phyloP scores from a whole-genome alignment of 257 asterid species.

The Misopates orontium region DNA sequence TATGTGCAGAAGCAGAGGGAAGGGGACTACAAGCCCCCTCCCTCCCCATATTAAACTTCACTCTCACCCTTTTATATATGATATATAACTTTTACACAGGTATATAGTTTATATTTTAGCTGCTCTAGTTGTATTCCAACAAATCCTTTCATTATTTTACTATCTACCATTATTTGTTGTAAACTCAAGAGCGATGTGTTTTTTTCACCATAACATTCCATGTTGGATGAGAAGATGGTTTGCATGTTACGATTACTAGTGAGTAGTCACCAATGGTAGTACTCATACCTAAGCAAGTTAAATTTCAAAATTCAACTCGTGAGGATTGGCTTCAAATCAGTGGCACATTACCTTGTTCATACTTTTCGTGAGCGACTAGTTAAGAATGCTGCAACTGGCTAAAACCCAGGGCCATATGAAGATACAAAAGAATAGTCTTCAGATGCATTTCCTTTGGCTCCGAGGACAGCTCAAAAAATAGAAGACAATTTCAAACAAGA shows the following conservation, averaged over 20 bases:
- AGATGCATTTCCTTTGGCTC: constrained; percentile 14
- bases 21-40: no score
- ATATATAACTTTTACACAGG: no score
- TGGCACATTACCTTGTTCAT: constrained; percentile 71
- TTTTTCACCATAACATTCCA: not conserved
- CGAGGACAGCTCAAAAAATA: not conserved
- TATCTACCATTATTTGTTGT: not conserved
- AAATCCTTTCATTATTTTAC: not conserved
- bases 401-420: constrained; percentile 25
- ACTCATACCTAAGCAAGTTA: constrained; percentile 12
- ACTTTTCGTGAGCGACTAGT: constrained; percentile 32
- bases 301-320: constrained; percentile 38
- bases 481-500: constrained; percentile 16
- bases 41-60: no score
- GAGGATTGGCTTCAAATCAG: constrained; percentile 65
- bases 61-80: no score
- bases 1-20: no score
- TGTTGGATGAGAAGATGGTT: not conserved
- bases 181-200: not conserved
- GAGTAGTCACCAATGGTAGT: not conserved
- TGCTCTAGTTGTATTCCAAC: constrained; percentile 12
- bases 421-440: constrained; percentile 25
- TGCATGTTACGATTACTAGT: not conserved
- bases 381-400: constrained; percentile 12
- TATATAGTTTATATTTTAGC: no score